Evolutionary conservation across 768 basidiomycete genomes (phyloP), one percentile per base, ranked within the genome.

Genomic region (Boletales sp.): DNA sequence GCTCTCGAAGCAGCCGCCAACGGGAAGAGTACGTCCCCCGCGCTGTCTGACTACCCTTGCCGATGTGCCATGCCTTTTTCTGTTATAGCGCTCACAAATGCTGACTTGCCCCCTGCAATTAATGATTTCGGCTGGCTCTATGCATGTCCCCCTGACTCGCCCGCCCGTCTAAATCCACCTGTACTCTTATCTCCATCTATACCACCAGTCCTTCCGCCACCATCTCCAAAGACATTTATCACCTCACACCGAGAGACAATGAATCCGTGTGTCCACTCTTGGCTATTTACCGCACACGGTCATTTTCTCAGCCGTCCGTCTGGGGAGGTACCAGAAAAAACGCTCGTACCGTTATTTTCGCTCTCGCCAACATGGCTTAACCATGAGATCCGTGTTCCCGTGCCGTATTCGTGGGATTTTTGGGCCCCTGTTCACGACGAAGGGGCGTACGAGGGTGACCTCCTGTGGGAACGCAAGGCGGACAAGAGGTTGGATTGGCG

Each of bases 401-500:
- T 77, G 5, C 24, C 24, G 5, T 27, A 78, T 43, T 72, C 66
- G 12, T 83, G 78, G 78, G 44, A 74, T 0, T 74, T 21, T 27
- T 7, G 72, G 8, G 75, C 75, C 12, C 62, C 73, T 6, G 60
- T 21, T 4, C 18, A 35, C 0, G 34, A n/a, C 4, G 68, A 72
- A 7, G 69, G 69, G 2, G 62, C 62, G 2, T 62, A 47, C 15
- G 71, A 83, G 55, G 63, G 58, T 2, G 81, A 88, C 63, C 77
- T 83, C 9, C 73, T 72, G 0, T 92, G 84, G 80, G 78, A 82
- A 15, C 72, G 78, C 31, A 90, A 85, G 69, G 30, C 68, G 2
- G 78, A 86, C 61, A 79, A 84, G 52, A 69, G 79, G 5, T 55
- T 89, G 15, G 71, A 81, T 36, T 90, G 89, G 89, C 74, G 89